Evolutionary conservation across 352 stramenopile genomes (phyloP).

Genomic region (Globisporangium polare): DNA sequence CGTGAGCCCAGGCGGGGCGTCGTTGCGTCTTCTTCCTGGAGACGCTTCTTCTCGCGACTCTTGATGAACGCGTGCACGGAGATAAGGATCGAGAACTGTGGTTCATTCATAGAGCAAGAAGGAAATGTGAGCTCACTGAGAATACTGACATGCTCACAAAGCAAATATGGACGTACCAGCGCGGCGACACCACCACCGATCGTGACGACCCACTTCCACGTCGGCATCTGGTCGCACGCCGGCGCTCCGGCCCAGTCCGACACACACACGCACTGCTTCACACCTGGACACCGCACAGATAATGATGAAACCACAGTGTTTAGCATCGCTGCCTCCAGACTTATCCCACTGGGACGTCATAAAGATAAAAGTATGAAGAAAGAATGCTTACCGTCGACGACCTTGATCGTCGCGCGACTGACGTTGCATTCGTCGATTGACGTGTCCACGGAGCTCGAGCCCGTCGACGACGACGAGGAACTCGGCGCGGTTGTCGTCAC

Average conservation of each 20-base stretch:
- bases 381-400: constrained; percentile 24
- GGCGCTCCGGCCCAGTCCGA: constrained; percentile 61
- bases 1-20: constrained; percentile 15
- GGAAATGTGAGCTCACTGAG: neutral
- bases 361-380: neutral
- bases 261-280: constrained; percentile 47
- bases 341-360: too few species aligned
- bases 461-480: constrained; percentile 9
- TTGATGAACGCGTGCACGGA: constrained; percentile 49
- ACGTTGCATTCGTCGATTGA: constrained; percentile 40
- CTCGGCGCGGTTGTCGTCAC: constrained; percentile 4
- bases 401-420: constrained; percentile 45
- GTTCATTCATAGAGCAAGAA: neutral
- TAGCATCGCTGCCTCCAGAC: neutral
- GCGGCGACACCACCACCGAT: constrained; percentile 57
- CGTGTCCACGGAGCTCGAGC: constrained; percentile 17
- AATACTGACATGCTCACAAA: neutral
- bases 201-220: constrained; percentile 65
- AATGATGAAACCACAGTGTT: neutral
- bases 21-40: constrained; percentile 4
- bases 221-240: constrained; percentile 44
- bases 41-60: constrained; percentile 28
- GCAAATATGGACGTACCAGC: constrained; percentile 21
- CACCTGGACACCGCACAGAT: constrained; percentile 2
- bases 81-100: constrained; percentile 50